Evolutionary conservation across 768 basidiomycete species (phyloP), one percentile per base, ranked within the genome.

Genomic region (Gloeophyllum trabeum): DNA sequence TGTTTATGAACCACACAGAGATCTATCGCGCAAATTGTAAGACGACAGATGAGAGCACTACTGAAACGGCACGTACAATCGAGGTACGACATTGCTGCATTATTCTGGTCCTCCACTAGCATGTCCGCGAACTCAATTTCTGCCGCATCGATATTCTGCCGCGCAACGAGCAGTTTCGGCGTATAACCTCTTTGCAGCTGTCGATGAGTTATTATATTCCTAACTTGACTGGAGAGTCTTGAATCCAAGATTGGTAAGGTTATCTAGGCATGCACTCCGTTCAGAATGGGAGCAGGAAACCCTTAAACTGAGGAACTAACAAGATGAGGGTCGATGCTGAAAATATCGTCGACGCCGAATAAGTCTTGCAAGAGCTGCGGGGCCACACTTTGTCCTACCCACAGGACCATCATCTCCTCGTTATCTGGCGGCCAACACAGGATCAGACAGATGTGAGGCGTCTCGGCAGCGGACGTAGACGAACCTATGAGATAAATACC

Each of bases 51-150:
- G 6, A 4, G 16, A 40, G n/a, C 20, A 12, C 1, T 25, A 39
- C 36, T n/a, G 22, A 30, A 43, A 28, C 18, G 35, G 36, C 4
- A 69, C 80, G 48, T 53, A 94, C 91, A 92, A 57, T 96, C 90
- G 4, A 81, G 61, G 61, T 94, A 96, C 1, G 87, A 81, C 78
- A 93, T 74, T 0, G 81, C 83, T n/a, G 87, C 92, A 52, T 94
- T 96, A 55, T 99, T 99, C 58, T 83, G 76, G 61, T 99, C 96
- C 65, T 99, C 96, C 20, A 96, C 79, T 10, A 99, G 70, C 86
- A 96, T 86, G 62, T 99, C 96, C 48, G 85, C 86, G 53, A 94
- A 97, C 59, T 98, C 96, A 35, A 98, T 75, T 64, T 99, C 94
- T 40, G 77, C 66, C 10, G 77, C 94, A 54, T 99, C 96, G 57